These are phyloP conservation scores for Parsonsia alboflavescens DNA, from an alignment of 257 asterid genomes.

Conservation along the genomic window DNA sequence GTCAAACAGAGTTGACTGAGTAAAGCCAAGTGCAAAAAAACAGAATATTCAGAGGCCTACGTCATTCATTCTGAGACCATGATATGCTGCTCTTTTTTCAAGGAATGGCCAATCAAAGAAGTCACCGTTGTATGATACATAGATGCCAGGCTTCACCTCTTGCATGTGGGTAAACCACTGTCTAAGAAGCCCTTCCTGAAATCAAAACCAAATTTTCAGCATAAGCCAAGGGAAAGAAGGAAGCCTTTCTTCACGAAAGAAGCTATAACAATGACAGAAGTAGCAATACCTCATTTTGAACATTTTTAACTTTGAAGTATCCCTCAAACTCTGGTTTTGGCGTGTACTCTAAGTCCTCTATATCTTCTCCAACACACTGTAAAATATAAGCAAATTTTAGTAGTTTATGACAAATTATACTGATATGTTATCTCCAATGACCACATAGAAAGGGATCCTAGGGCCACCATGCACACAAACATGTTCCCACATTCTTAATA, in stretches of 20 bases:
- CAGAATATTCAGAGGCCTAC: conserved; percentile 38
- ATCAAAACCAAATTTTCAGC: conserved; percentile 1
- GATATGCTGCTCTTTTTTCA: conserved; percentile 83
- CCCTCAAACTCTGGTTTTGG: conserved; percentile 98
- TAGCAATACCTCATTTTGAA: conserved; percentile 74
- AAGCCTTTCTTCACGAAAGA: not conserved
- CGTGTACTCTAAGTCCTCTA: conserved; percentile 94
- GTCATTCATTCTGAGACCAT: conserved; percentile 69
- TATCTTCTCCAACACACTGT: conserved; percentile 95
- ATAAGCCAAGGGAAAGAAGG: not conserved
- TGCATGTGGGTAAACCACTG: conserved; percentile 90
- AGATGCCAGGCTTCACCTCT: conserved; percentile 91
- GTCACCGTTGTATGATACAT: conserved; percentile 96
- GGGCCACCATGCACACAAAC: not conserved
- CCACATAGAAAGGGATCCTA: not conserved
- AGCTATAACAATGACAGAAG: conserved; percentile 13
- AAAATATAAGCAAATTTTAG: conserved; percentile 7
- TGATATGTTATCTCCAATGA: not conserved
- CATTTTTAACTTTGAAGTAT: conserved; percentile 73
- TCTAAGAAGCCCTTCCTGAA: conserved; percentile 79
- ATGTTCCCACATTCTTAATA: not conserved
- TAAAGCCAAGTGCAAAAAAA: not conserved
- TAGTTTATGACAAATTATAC: not conserved
- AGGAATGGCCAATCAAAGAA: conserved; percentile 98
- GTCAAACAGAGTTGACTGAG: not conserved